phyloP scores from a whole-genome alignment of 2,329 filamentous ascomycete species.

The Fusarium sp. region DNA sequence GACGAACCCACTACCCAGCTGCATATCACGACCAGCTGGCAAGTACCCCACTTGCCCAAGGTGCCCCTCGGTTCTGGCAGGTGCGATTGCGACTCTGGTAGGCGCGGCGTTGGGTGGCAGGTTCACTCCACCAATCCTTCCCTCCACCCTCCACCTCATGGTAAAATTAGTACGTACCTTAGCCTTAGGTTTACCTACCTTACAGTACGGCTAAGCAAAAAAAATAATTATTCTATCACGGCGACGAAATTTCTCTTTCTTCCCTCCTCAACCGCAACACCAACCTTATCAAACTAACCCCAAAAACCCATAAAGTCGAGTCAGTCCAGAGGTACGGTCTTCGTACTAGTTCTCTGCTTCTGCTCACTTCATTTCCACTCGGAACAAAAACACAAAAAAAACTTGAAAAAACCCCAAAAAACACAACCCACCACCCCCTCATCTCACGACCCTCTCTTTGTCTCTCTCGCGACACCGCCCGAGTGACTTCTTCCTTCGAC shows the following conservation, averaged over 20 bases:
- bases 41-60: conserved; percentile 35
- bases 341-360: conserved; percentile 74
- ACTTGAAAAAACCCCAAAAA: conserved; percentile 70
- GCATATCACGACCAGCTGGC: conserved; percentile 32
- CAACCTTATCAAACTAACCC: conserved; percentile 64
- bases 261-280: conserved; percentile 62
- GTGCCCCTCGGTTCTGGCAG: conserved; percentile 23
- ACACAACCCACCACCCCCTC: conserved; percentile 53
- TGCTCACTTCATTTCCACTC: conserved; percentile 66
- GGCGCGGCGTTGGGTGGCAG: conserved; percentile 33
- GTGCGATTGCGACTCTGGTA: conserved; percentile 13
- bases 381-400: conserved; percentile 73
- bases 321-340: conserved; percentile 71
- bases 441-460: conserved; percentile 43
- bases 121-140: conserved; percentile 46
- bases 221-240: conserved; percentile 52
- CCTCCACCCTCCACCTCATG: conserved; percentile 45
- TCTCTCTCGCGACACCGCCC: conserved; percentile 53
- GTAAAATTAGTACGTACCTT: conserved; percentile 42
- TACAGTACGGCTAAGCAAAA: conserved; percentile 50
- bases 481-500: conserved; percentile 45
- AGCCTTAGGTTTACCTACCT: conserved; percentile 41
- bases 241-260: conserved; percentile 59
- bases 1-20: not conserved
- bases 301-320: conserved; percentile 62